A percentile compares a stretch with the other conserved stretches of the same genome.
phyloP scores from a whole-genome alignment of 2,329 filamentous ascomycete genomes.

The Escovopsis sp. region DNA sequence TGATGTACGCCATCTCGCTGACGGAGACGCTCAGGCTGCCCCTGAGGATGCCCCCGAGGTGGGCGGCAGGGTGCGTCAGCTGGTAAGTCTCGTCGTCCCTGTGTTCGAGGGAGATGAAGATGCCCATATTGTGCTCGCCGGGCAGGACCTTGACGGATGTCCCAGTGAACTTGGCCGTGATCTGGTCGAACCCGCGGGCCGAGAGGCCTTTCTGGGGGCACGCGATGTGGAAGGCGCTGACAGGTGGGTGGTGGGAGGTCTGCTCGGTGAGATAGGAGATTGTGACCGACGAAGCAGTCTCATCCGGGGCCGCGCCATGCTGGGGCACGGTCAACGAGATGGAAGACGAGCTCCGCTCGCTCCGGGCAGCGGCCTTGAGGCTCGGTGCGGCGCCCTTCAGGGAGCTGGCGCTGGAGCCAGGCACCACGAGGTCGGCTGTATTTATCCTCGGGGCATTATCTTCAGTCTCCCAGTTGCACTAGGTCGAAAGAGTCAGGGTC shows the following conservation, averaged over 20 bases:
- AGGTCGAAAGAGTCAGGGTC: slow-evolving; percentile 6
- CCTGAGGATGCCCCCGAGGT: slow-evolving; percentile 73
- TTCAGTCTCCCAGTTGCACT: slow-evolving; percentile 93
- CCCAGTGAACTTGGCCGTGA: slow-evolving; percentile 94
- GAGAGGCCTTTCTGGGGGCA: slow-evolving; percentile 83
- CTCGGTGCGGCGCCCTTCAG: slow-evolving; percentile 31
- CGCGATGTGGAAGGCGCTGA: slow-evolving; percentile 88
- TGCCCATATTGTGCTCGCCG: slow-evolving; percentile 86
- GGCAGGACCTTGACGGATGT: slow-evolving; percentile 85
- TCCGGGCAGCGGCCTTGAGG: slow-evolving; percentile 29
- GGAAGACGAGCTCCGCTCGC: slow-evolving; percentile 31
- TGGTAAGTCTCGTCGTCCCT: slow-evolving; percentile 83
- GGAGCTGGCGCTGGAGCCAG: slow-evolving; percentile 17
- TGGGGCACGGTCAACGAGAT: slow-evolving; percentile 37
- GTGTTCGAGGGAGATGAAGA: slow-evolving; percentile 76
- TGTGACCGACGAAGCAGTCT: slow-evolving; percentile 42
- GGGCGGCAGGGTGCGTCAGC: slow-evolving; percentile 85
- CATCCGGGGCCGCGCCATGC: slow-evolving; percentile 24
- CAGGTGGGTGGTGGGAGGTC: slow-evolving; percentile 92
- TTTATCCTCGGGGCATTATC: slow-evolving; percentile 56
- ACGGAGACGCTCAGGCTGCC: slow-evolving; percentile 84
- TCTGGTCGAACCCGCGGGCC: slow-evolving; percentile 85
- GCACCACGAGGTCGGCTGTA: slow-evolving; percentile 25
- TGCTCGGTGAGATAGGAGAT: slow-evolving; percentile 95
- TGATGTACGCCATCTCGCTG: slow-evolving; percentile 76